Evolutionary conservation across 2,329 filamentous ascomycete species (phyloP), one percentile per base, ranked within the genome.

Genomic region (Xylariaceae sp.): DNA sequence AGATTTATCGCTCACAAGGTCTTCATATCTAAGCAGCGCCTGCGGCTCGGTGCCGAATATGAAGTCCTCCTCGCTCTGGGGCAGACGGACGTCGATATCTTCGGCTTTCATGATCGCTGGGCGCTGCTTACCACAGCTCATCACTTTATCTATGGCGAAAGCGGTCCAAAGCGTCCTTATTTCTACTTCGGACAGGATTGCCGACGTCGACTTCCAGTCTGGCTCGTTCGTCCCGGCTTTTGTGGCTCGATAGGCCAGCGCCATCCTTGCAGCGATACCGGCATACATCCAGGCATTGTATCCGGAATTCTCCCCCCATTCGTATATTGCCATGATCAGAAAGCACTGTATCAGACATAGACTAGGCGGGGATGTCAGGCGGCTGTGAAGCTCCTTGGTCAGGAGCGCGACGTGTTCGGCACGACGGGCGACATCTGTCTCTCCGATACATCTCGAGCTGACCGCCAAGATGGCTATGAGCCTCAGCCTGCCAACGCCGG

Each of bases 241-340:
- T 3, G 37, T 46, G 14, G 43, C 43, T 19, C 43, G 46, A 17
- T 48, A 46, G 26, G 43, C 46, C 6, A 45, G 45, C 1, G 43
- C 45, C 43, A 48, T 48, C n/a, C 45, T 36, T 11, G 45, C 42
- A 21, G 45, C 42, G 6, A 48, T 46, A 11, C 43, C 40, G 0
- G 37, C 37, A n/a, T 48, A 43, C 43, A 46, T 43, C 46, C 43
- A 48, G 19, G 43, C 46, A 29, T 37, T 43, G 31, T 48, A 43
- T 5, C 43, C 43, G 7, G 41, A 29, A 1, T 40, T 40, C 19
- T 48, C 43, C 2, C 45, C 46, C 46, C 46, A 48, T 37, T 48
- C 43, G 28, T 43, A 48, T n/a, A 48, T 30, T 2, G 43, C 43
- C 40, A 46, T 41, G 18, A 48, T 28, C 5, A 48, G 43, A 9